Conservation (phyloP, 306 rosid genomes). For the Sicyos baderoa region DNA sequence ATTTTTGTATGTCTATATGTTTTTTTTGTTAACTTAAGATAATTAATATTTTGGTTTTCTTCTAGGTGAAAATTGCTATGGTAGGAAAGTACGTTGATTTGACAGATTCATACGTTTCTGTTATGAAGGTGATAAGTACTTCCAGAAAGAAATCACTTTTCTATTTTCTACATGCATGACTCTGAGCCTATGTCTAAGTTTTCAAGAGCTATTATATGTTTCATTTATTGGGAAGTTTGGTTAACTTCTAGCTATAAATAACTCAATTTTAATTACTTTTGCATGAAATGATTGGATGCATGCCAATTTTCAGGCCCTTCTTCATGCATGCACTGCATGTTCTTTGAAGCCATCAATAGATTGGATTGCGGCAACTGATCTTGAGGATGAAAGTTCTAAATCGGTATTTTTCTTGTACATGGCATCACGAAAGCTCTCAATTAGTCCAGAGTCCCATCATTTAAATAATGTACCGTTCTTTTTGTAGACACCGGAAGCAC, state of each 20-base stretch:
- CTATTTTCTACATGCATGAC: background rate
- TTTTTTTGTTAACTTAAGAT: slow-evolving; percentile 14
- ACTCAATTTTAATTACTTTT: too few relatives aligned
- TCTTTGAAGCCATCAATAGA: slow-evolving; percentile 80
- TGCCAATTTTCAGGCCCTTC: slow-evolving; percentile 60
- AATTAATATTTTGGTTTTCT: slow-evolving; percentile 25
- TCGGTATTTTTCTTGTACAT: slow-evolving; percentile 38
- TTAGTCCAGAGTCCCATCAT: slow-evolving; percentile 14
- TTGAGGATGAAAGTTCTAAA: slow-evolving; percentile 81
- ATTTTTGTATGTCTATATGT: slow-evolving; percentile 18
- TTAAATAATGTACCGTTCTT: slow-evolving; percentile 24
- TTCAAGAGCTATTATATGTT: background rate
- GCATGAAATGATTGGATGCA: too few relatives aligned
- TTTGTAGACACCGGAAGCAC: slow-evolving; percentile 74
- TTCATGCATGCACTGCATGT: slow-evolving; percentile 87
- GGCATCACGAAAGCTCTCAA: slow-evolving; percentile 21
- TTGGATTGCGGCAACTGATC: slow-evolving; percentile 99
- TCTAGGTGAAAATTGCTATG: slow-evolving; percentile 90
- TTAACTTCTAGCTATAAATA: too few relatives aligned
- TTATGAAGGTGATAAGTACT: slow-evolving; percentile 59
- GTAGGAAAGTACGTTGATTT: slow-evolving; percentile 97
- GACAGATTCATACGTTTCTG: slow-evolving; percentile 93
- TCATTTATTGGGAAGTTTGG: background rate
- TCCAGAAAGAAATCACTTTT: background rate
- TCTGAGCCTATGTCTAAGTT: background rate